Evolutionary conservation across 1,284 basidiomycete species (phyloP), one percentile per base, ranked within the genome.

Genomic region (Albatrellus sp.): DNA sequence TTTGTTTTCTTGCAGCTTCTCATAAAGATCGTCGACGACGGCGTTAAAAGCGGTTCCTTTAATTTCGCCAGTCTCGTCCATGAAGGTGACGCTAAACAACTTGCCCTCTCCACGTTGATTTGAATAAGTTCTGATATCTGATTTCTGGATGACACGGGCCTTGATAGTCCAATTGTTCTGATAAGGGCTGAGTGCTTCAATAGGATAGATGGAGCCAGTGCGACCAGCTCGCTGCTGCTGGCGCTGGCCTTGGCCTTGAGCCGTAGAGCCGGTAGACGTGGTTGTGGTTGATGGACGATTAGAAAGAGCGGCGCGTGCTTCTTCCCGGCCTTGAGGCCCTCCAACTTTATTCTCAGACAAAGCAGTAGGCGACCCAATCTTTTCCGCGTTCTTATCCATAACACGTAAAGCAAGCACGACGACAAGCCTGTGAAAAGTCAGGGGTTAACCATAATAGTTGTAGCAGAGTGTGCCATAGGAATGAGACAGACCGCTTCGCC

Each of bases 111-210:
- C 96, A 10, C 83, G 76, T 52, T 75, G 70, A 60, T 96, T 98
- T 4, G 88, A 87, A 80, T 86, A 99, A 37, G 80, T 77, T 57
- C 79, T 86, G 57, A 98, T 80, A 0, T 98, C 94, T 0, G 80
- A 80, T 65, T 94, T 97, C 55, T 87, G 78, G 2, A 81, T 89
- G 39, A 97, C 90, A 42, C 91, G 83, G 19, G 91, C 96, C 60
- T 92, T 93, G 72, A 98, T 97, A 2, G 89, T 94, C 94, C 92
- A 96, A 59, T 92, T 93, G 67, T 96, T 98, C 63, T 96, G 90
- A 60, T 98, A 98, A 6, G 94, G 96, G 55, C 87, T 94, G 41
- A 98, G 75, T 5, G 85, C 88, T 58, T 97, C 93, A 55, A 98
- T 98, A 3, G 93, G 93, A 62, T 78, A 88, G 47, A 80, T 72